These are phyloP conservation scores for Ceratobasidium papillatum DNA, from an alignment of 1,284 basidiomycete genomes.

Conservation along the genomic window DNA sequence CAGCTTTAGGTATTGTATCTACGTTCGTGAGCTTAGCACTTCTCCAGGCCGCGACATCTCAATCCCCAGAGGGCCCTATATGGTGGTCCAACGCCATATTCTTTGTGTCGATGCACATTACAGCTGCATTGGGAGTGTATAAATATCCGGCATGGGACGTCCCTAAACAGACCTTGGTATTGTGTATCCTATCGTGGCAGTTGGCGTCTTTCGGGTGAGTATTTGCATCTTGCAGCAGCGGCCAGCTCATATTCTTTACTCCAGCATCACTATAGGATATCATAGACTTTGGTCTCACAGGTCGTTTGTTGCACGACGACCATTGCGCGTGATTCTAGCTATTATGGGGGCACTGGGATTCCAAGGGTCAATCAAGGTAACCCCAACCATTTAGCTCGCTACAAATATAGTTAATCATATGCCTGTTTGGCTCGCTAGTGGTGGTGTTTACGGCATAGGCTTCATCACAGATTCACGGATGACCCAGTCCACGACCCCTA, in stretches of 20 bases:
- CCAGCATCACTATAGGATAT: constrained; percentile 76
- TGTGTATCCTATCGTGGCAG: constrained; percentile 72
- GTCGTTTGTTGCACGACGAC: constrained; percentile 67
- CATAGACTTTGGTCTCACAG: constrained; percentile 80
- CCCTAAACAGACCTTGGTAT: constrained; percentile 58
- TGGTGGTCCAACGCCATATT: constrained; percentile 78
- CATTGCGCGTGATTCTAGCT: constrained; percentile 67
- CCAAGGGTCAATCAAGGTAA: constrained; percentile 67
- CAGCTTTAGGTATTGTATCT: neutral
- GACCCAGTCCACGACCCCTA: constrained; percentile 79
- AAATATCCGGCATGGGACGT: constrained; percentile 59
- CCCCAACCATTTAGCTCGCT: constrained; percentile 13
- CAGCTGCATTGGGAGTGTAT: constrained; percentile 64
- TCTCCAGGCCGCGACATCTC: neutral
- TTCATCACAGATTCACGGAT: constrained; percentile 82
- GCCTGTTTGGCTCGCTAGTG: constrained; percentile 18
- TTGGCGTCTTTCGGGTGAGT: constrained; percentile 73
- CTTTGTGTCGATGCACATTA: constrained; percentile 69
- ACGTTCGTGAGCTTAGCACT: neutral
- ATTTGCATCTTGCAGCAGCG: constrained; percentile 21
- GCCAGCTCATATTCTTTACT: neutral
- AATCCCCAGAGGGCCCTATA: constrained; percentile 49
- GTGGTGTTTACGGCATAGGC: constrained; percentile 77
- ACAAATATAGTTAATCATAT: neutral
- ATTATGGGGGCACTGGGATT: constrained; percentile 74